Percentiles rank a stretch among this genome's conserved stretches.
Evolutionary conservation across 257 asterid genomes (phyloP).

Genomic region (Nicotiana benthamiana): DNA sequence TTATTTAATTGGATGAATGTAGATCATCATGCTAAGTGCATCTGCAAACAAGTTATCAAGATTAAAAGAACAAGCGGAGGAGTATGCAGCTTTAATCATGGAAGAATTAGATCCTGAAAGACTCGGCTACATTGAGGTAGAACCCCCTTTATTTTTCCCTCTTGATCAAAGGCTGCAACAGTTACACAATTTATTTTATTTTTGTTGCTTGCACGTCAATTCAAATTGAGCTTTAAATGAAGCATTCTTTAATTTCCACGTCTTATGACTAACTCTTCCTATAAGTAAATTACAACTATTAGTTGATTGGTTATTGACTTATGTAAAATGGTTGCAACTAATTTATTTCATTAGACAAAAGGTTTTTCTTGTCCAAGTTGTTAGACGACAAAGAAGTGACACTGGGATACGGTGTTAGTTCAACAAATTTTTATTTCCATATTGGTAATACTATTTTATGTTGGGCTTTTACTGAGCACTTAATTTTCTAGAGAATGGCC

Average conservation of each 20-base stretch:
- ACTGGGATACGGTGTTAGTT: conserved; percentile 29
- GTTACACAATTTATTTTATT: background rate
- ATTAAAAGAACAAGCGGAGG: conserved; percentile 93
- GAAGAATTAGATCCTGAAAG: conserved; percentile 96
- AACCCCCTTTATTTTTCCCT: background rate
- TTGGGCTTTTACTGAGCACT: background rate
- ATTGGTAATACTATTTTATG: background rate
- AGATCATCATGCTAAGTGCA: conserved; percentile 96
- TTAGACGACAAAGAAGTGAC: conserved; percentile 34
- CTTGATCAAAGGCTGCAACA: background rate
- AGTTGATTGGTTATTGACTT: conserved; percentile 8
- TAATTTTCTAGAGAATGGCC: background rate
- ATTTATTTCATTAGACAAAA: conserved; percentile 24
- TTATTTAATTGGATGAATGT: background rate
- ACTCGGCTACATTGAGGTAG: conserved; percentile 97
- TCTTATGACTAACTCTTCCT: background rate
- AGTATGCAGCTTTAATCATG: conserved; percentile 94
- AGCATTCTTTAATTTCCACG: background rate
- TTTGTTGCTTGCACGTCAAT: conserved; percentile 15
- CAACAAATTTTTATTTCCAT: conserved; percentile 19
- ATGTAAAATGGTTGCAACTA: conserved; percentile 41
- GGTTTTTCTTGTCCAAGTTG: conserved; percentile 22
- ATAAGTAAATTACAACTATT: background rate
- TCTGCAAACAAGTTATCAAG: conserved; percentile 89
- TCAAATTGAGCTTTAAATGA: background rate